phyloP scores from a whole-genome alignment of 108 stramenopile genomes.

The Fragilaria crotonensis region DNA sequence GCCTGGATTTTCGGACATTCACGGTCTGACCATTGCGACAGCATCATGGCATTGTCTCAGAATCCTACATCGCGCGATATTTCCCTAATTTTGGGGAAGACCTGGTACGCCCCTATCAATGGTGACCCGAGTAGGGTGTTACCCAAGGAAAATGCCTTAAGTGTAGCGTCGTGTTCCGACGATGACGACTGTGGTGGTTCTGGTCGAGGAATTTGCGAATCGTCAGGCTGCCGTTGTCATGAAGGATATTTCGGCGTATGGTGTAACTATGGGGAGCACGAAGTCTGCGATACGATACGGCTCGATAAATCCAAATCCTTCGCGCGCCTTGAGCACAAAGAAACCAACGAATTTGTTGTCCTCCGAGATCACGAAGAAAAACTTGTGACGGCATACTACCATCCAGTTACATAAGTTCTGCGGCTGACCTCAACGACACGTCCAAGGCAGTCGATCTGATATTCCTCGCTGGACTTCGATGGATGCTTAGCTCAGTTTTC shows the following conservation, averaged over 20 bases:
- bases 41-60: background rate
- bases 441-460: background rate
- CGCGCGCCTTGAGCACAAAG: background rate
- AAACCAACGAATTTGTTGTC: background rate
- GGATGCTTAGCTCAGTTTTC: background rate
- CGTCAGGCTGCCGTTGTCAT: background rate
- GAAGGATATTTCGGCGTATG: background rate
- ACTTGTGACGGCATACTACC: background rate
- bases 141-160: background rate
- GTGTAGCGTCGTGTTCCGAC: background rate
- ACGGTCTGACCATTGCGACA: background rate
- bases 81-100: background rate
- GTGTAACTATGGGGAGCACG: background rate
- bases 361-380: background rate
- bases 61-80: background rate
- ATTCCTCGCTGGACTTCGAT: background rate
- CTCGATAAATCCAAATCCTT: background rate
- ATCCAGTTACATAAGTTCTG: constrained; percentile 1
- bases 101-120: background rate
- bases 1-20: constrained; percentile 6
- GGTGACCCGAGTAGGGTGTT: background rate
- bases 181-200: background rate
- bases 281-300: background rate
- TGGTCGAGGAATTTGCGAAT: background rate
- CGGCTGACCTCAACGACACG: background rate